These are phyloP conservation scores for Vanderwaltozyma yarrowii DNA, from an alignment of 805 yeast genomes.

Conservation along the genomic window DNA sequence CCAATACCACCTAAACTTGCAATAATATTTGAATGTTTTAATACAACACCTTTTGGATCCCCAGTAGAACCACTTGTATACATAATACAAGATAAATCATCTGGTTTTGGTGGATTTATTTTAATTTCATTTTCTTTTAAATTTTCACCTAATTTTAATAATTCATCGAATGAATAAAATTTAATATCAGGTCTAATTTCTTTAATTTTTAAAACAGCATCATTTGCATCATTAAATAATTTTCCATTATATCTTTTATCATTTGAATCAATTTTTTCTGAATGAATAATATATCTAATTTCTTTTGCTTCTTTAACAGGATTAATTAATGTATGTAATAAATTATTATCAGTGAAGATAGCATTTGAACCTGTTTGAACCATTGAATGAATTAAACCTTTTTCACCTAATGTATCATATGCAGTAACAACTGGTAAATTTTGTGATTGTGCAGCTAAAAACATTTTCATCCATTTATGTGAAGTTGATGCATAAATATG, in stretches of 20 bases:
- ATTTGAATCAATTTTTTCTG: slow-evolving; percentile 46
- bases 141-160: slow-evolving; percentile 49
- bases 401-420: slow-evolving; percentile 87
- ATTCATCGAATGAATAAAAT: slow-evolving; percentile 56
- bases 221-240: slow-evolving; percentile 44
- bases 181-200: slow-evolving; percentile 66
- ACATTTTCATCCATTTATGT: slow-evolving; percentile 86
- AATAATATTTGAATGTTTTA: slow-evolving; percentile 54
- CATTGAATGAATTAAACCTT: slow-evolving; percentile 78
- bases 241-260: slow-evolving; percentile 57
- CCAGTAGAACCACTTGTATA: slow-evolving; percentile 73
- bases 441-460: slow-evolving; percentile 68
- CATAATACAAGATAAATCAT: slow-evolving; percentile 51
- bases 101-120: slow-evolving; percentile 35
- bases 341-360: slow-evolving; percentile 73
- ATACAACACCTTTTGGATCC: slow-evolving; percentile 67
- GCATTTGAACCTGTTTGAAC: slow-evolving; percentile 70
- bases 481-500: slow-evolving; percentile 87
- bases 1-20: slow-evolving; percentile 83
- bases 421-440: slow-evolving; percentile 90
- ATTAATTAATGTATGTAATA: slow-evolving; percentile 53
- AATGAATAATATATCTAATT: slow-evolving; percentile 62
- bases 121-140: slow-evolving; percentile 33
- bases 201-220: slow-evolving; percentile 48
- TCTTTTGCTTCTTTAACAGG: slow-evolving; percentile 59